Conservation (phyloP, 345 rosid genomes). For the Eutrema yunnanense region DNA sequence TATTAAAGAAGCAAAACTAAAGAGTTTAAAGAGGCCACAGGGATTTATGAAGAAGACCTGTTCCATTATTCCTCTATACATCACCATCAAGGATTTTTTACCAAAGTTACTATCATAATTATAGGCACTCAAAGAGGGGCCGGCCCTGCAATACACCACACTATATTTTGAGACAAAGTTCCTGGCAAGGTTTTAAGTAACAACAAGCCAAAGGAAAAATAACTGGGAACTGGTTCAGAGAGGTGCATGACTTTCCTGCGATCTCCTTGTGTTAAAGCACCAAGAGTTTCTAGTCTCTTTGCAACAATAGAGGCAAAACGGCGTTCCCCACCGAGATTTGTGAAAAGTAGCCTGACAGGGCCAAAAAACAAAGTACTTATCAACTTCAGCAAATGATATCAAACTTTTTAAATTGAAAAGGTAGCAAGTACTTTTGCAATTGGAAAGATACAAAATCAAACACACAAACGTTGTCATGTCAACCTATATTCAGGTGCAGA, state of each 20-base stretch:
- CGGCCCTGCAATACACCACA: conserved; percentile 65
- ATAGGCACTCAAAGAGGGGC: conserved; percentile 89
- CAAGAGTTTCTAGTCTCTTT: conserved; percentile 93
- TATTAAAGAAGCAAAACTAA: conserved; percentile 3
- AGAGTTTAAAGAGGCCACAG: not conserved
- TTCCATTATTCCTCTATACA: conserved; percentile 98
- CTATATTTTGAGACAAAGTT: conserved; percentile 19
- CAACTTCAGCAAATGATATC: conserved; percentile 5
- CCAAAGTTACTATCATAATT: conserved; percentile 93
- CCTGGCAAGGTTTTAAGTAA: not conserved
- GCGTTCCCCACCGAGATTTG: conserved; percentile 97
- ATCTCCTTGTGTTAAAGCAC: conserved; percentile 98
- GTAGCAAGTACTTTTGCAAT: not conserved
- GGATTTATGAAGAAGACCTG: conserved; percentile 41
- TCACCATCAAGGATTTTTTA: conserved; percentile 82
- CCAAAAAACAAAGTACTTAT: conserved; percentile 13
- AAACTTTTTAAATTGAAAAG: not conserved
- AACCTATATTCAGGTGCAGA: conserved; percentile 99
- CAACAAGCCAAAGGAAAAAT: conserved; percentile 3
- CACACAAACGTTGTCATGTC: conserved; percentile 17
- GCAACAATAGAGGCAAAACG: conserved; percentile 99
- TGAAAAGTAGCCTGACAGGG: conserved; percentile 65
- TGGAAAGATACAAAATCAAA: conserved; percentile 1
- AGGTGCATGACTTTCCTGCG: conserved; percentile 57
- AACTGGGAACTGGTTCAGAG: conserved; percentile 1